Percentiles rank a stretch among this genome's conserved stretches.
phyloP scores from a whole-genome alignment of 768 basidiomycete species.

The Hydnomerulius pinastri region DNA sequence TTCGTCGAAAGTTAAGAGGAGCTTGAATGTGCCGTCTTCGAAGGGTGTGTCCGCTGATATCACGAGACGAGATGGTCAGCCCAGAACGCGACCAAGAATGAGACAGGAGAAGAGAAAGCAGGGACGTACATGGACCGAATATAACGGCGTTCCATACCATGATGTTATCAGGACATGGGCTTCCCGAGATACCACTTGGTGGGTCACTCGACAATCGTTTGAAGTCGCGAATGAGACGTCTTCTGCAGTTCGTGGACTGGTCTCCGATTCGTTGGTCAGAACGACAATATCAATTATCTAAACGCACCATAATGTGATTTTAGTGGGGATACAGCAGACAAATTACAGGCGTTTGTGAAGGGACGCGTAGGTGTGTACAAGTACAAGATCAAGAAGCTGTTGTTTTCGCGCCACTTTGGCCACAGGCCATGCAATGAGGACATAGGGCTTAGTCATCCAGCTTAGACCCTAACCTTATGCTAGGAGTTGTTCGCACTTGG shows the following conservation, averaged over 20 bases:
- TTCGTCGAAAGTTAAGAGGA: slow-evolving; percentile 93
- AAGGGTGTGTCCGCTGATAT: slow-evolving; percentile 91
- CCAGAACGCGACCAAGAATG: background rate
- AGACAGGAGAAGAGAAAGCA: background rate
- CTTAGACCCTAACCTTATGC: slow-evolving; percentile 21
- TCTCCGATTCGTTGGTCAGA: background rate
- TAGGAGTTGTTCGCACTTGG: no score
- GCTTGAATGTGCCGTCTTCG: slow-evolving; percentile 98
- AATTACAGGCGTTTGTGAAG: background rate
- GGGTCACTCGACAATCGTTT: slow-evolving; percentile 94
- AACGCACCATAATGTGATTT: slow-evolving; percentile 23
- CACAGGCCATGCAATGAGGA: background rate
- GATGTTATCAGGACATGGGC: slow-evolving; percentile 97
- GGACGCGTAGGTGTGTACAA: background rate
- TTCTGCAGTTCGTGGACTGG: slow-evolving; percentile 91
- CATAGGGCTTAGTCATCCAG: slow-evolving; percentile 23
- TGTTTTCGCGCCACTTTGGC: background rate
- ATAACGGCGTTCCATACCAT: slow-evolving; percentile 99
- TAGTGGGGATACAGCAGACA: background rate
- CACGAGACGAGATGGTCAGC: background rate
- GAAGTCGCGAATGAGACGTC: slow-evolving; percentile 97
- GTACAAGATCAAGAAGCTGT: slow-evolving; percentile 13
- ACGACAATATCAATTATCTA: background rate
- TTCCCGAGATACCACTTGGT: slow-evolving; percentile 94
- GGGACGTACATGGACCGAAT: slow-evolving; percentile 88